Evolutionary conservation across 441 rosid genomes (phyloP), one percentile per base, ranked within the genome.

Genomic region (Macaranga tanarius): DNA sequence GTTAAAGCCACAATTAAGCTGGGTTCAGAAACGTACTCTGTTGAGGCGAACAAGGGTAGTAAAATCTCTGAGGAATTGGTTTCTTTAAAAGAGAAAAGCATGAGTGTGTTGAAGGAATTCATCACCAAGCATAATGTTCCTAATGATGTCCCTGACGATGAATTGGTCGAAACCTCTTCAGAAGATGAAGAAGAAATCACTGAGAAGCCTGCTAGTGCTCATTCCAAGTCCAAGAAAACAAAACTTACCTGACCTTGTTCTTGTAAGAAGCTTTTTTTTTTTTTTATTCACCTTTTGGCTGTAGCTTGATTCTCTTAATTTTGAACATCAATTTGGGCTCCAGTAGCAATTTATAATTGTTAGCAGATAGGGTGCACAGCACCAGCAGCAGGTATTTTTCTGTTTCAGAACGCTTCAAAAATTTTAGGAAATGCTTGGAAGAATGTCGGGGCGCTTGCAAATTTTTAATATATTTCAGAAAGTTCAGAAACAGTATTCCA

Each of bases 41-140:
- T 90, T 48, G 77, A 64, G 52, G 84, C 81, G 44, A 66, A 20
- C 75, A 71, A 77, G 22, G 88, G 92, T 15, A 47, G 17, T 40
- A 51, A 63, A 54, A 74, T 92, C 9, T 81, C 88, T 0, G 86
- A 85, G 73, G 91, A 92, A 78, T 79, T 92, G 82, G 84, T 75
- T 75, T 83, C 89, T 40, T 79, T 87, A 86, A 92, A 92, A 79
- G 91, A 85, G 72, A 80, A 85, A 78, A 88, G 92, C 83, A 92
- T 90, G 92, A 75, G 62, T 62, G 42, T 88, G 56, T 79, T 92
- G 50, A 92, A 87, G 83, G 93, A 90, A 54, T 92, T 83, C 85
- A 87, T 92, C 73, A 87, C 92, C 70, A 90, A 77, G 51, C 91
- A 90, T 76, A 90, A 92, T 76, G 91, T 86, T 73, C 86, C 88